Evolutionary conservation across 495 filamentous ascomycete genomes (phyloP).

Genomic region (Chaetomidium leptoderma): DNA sequence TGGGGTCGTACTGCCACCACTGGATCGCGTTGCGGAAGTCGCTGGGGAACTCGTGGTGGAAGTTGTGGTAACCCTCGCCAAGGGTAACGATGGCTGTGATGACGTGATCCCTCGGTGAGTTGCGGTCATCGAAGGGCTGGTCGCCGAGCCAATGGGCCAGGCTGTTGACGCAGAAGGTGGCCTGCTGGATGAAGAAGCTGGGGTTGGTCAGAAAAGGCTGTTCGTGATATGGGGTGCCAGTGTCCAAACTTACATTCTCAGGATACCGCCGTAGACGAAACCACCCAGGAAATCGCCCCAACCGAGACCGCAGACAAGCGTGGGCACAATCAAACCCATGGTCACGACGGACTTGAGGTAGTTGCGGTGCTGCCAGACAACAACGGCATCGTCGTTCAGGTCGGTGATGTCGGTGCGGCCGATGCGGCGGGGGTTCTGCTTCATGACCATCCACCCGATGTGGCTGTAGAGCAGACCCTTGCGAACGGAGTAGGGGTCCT

Average conservation of each 20-base stretch:
- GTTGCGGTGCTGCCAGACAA: slow-evolving; percentile 91
- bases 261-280: slow-evolving; percentile 91
- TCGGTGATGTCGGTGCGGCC: slow-evolving; percentile 97
- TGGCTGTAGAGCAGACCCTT: slow-evolving; percentile 95
- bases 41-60: slow-evolving; percentile 99
- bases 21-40: slow-evolving; percentile 98
- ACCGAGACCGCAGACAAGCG: slow-evolving; percentile 73
- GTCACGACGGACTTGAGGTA: slow-evolving; percentile 83
- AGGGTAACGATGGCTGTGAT: slow-evolving; percentile 94
- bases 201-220: slow-evolving; percentile 4
- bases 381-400: slow-evolving; percentile 89
- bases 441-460: slow-evolving; percentile 89
- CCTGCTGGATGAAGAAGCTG: slow-evolving; percentile 93
- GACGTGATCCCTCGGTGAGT: slow-evolving; percentile 94
- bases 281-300: slow-evolving; percentile 92
- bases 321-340: slow-evolving; percentile 86
- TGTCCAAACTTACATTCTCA: slow-evolving; percentile 55
- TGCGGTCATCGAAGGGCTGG: slow-evolving; percentile 98
- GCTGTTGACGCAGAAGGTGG: slow-evolving; percentile 99
- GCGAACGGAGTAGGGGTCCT: slow-evolving; percentile 97
- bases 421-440: slow-evolving; percentile 88
- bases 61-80: slow-evolving; percentile 98
- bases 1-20: slow-evolving; percentile 98
- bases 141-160: slow-evolving; percentile 98
- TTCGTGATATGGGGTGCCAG: no score